These are phyloP conservation scores for Cadophora luteo-olivacea DNA, from an alignment of 2,329 filamentous ascomycete species.

Conservation along the genomic window DNA sequence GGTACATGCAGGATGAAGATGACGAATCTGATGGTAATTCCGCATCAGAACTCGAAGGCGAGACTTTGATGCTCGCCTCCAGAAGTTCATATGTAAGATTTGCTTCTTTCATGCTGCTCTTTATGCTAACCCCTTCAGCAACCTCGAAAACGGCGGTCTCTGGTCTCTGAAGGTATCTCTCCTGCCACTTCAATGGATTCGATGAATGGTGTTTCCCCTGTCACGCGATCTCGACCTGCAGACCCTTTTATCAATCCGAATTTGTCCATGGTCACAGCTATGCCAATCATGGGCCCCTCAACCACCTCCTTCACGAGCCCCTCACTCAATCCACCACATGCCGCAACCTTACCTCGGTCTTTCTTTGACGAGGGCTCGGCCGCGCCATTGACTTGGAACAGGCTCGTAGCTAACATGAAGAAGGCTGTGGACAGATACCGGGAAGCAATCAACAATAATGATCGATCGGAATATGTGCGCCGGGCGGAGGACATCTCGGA, in stretches of 20 bases:
- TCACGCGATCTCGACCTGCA: slow-evolving; percentile 58
- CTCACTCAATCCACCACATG: slow-evolving; percentile 41
- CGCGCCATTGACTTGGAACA: slow-evolving; percentile 84
- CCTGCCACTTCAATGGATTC: slow-evolving; percentile 93
- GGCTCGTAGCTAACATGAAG: slow-evolving; percentile 92
- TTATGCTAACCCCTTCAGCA: slow-evolving; percentile 45
- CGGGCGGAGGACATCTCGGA: slow-evolving; percentile 98
- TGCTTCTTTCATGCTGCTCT: slow-evolving; percentile 10
- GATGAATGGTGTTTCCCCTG: slow-evolving; percentile 72
- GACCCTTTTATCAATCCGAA: slow-evolving; percentile 62
- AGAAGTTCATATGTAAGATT: slow-evolving; percentile 70
- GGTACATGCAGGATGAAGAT: slow-evolving; percentile 83
- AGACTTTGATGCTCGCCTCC: slow-evolving; percentile 72
- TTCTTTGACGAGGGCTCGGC: slow-evolving; percentile 91
- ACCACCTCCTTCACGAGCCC: slow-evolving; percentile 65
- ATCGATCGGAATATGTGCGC: slow-evolving; percentile 88
- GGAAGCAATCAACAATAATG: slow-evolving; percentile 82
- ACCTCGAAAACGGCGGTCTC: slow-evolving; percentile 69
- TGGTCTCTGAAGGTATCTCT: slow-evolving; percentile 70
- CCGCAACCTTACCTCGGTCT: slow-evolving; percentile 71
- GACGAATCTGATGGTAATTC: slow-evolving; percentile 85
- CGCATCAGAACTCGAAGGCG: slow-evolving; percentile 84
- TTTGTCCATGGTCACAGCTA: slow-evolving; percentile 57
- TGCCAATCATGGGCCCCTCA: slow-evolving; percentile 42
- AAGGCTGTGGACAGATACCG: slow-evolving; percentile 88